A percentile compares a stretch with the other conserved stretches of the same genome.
Conservation (phyloP, 805 yeast genomes). For the Cyberlindnera saturnus region DNA sequence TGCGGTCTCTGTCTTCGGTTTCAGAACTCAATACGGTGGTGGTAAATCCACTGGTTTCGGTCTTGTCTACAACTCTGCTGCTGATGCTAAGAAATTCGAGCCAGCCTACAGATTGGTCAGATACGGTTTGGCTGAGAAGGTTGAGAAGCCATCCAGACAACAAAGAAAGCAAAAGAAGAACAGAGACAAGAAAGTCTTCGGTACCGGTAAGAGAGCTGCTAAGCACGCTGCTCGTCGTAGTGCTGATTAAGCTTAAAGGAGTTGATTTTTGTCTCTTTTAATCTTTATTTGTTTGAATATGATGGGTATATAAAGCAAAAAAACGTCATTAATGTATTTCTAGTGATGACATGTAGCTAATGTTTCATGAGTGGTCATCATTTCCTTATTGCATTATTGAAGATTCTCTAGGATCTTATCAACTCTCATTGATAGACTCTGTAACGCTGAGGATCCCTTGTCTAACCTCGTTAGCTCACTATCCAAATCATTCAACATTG, state of each 20-base stretch:
- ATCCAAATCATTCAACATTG: slow-evolving; percentile 11
- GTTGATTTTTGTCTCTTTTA: neutral
- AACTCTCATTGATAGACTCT: slow-evolving; percentile 6
- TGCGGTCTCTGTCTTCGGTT: slow-evolving; percentile 95
- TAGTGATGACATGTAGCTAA: neutral
- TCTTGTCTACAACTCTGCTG: slow-evolving; percentile 95
- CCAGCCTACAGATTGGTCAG: slow-evolving; percentile 99
- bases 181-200: slow-evolving; percentile 98
- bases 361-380: neutral
- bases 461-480: slow-evolving; percentile 10
- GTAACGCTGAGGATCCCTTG: slow-evolving; percentile 8
- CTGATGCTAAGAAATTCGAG: slow-evolving; percentile 97
- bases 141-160: slow-evolving; percentile 97
- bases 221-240: slow-evolving; percentile 87
- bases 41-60: slow-evolving; percentile 99
- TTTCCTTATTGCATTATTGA: neutral
- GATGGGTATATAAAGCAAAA: slow-evolving; percentile 6
- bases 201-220: slow-evolving; percentile 94
- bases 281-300: neutral
- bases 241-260: slow-evolving; percentile 53
- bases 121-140: slow-evolving; percentile 95
- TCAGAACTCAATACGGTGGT: slow-evolving; percentile 99
- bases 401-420: slow-evolving; percentile 6
- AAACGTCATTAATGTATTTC: slow-evolving; percentile 7
- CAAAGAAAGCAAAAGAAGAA: slow-evolving; percentile 99